These are phyloP conservation scores for Exophiala oligosperma DNA, from an alignment of 2,329 filamentous ascomycete genomes.

Conservation along the genomic window DNA sequence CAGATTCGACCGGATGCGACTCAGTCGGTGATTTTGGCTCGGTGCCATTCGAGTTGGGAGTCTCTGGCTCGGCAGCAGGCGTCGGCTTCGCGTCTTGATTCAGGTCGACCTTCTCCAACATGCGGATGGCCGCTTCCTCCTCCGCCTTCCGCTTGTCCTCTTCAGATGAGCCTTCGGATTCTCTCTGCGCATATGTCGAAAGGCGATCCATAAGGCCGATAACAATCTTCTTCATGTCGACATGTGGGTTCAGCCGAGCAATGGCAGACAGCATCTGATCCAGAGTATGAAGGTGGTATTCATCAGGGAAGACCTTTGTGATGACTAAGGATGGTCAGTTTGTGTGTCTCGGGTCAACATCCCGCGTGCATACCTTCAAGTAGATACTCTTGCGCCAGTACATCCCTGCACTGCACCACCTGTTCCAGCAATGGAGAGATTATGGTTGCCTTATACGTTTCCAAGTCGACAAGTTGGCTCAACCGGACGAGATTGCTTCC, in stretches of 20 bases:
- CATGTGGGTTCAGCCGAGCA: constrained; percentile 87
- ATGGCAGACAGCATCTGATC: constrained; percentile 94
- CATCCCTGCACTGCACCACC: constrained; percentile 95
- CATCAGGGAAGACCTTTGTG: constrained; percentile 97
- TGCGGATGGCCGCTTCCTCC: constrained; percentile 74
- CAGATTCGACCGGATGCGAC: constrained; percentile 38
- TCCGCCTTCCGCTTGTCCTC: constrained; percentile 76
- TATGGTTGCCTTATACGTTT: constrained; percentile 89
- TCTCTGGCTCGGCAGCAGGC: constrained; percentile 31
- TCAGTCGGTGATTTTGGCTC: constrained; percentile 19
- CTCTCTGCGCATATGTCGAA: constrained; percentile 90
- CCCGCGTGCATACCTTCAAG: constrained; percentile 64
- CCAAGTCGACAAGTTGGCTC: constrained; percentile 92
- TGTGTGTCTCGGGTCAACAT: neutral
- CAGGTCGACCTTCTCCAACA: constrained; percentile 77
- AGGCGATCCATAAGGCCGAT: constrained; percentile 97
- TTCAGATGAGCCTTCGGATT: constrained; percentile 68
- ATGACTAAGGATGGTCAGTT: constrained; percentile 61
- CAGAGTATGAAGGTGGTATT: constrained; percentile 95
- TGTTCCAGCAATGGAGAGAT: constrained; percentile 88
- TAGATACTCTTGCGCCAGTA: constrained; percentile 94
- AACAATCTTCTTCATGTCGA: constrained; percentile 97
- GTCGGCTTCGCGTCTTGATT: constrained; percentile 35
- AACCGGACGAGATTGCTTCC: constrained; percentile 94
- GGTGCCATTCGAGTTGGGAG: constrained; percentile 36